These are phyloP conservation scores for Ophiostoma populinum DNA, from an alignment of 2,329 filamentous ascomycete genomes.

Conservation along the genomic window DNA sequence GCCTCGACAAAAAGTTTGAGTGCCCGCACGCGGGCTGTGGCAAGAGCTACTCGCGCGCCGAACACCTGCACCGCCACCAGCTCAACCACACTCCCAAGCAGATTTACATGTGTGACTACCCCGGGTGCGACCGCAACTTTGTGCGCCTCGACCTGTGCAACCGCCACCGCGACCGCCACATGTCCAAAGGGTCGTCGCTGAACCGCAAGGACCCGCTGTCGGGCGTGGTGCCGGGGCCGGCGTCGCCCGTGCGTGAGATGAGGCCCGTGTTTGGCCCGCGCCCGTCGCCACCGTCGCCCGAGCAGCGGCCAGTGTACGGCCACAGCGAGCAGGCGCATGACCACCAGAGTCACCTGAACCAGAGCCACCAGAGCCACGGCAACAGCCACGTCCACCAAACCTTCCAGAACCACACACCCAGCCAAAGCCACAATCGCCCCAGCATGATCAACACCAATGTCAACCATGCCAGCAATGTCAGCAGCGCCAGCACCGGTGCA, in stretches of 20 bases:
- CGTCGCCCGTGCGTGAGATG: conserved; percentile 24
- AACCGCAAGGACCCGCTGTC: conserved; percentile 56
- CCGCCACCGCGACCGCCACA: conserved; percentile 66
- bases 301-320: no score
- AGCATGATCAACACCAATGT: conserved; percentile 18
- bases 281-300: conserved; percentile 28
- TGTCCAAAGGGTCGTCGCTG: conserved; percentile 59
- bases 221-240: conserved; percentile 32
- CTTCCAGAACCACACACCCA: no score
- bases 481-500: not conserved
- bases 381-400: not conserved
- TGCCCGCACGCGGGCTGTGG: conserved; percentile 78
- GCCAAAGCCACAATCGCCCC: conserved; percentile 13
- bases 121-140: conserved; percentile 77
- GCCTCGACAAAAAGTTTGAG: conserved; percentile 64
- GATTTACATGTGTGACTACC: conserved; percentile 85
- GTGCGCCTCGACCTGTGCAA: conserved; percentile 87
- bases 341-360: no score
- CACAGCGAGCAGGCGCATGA: no score
- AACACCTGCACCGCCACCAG: conserved; percentile 89
- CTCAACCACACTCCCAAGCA: conserved; percentile 92
- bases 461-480: conserved; percentile 14
- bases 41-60: conserved; percentile 90
- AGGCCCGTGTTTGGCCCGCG: conserved; percentile 22
- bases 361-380: conserved; percentile 17